Evolutionary conservation across 345 rosid genomes (phyloP), one percentile per base, ranked within the genome.

Genomic region (Abelmoschus esculentus): DNA sequence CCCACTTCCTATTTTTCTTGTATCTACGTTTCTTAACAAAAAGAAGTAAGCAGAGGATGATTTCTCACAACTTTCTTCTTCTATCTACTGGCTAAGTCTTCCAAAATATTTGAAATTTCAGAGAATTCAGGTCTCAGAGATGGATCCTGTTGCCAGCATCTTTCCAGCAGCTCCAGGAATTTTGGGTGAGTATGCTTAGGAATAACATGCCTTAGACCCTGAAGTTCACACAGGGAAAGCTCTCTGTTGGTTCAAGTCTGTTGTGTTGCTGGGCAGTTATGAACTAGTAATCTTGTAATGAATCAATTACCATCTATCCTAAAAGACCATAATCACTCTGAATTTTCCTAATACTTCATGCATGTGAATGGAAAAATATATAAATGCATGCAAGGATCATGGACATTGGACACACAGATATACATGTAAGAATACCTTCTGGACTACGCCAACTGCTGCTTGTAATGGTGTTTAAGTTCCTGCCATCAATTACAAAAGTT

Each of bases 371-470:
- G 11, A 42, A 54, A 54, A 42, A 22, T 64, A 22, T 22, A 22
- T 36, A 36, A 31, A 31, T 31, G 2, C 3, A 29, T 31, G 4
- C 3, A 31, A 29, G 19, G 40, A 32, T 31, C 13, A 60, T 22
- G 26, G 26, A 22, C 26, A 22, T 0, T 13, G 42, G 40, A 36
- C 6, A 4, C 7, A 36, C 40, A 6, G 40, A 36, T 36, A 1
- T 36, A 6, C 40, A 36, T 0, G 92, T 89, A 60, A 68, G 42
- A 58, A 59, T 79, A 87, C 92, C 92, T 87, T 79, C 78, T 84
- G 92, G 70, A 85, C 80, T 47, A 87, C 92, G 22, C 90, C 86
- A 12, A 88, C 76, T 0, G 88, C 92, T 0, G 92, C 92, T 78
- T 87, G 88, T 72, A 87, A 73, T 2, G 90, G 92, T 38, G 81